Percentiles rank a stretch among this genome's conserved stretches.
Conservation (phyloP, 2,329 filamentous ascomycete species). For the Claviceps lovelessii region DNA sequence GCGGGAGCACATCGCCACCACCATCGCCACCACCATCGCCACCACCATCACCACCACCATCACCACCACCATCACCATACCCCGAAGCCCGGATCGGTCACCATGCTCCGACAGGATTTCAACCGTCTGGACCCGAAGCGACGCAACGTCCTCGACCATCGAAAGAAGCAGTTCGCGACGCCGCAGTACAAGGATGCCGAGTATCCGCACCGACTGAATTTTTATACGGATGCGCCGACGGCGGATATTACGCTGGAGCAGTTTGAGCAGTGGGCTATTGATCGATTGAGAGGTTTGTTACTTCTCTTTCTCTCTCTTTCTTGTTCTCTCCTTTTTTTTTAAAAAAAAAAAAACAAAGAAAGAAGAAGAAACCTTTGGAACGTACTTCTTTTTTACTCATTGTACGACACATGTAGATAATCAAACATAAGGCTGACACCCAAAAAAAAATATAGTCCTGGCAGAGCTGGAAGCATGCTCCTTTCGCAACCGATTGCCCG, state of each 20-base stretch:
- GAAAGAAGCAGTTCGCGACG: constrained; percentile 75
- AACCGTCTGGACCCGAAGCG: constrained; percentile 54
- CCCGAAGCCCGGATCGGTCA: neutral
- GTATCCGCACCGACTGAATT: constrained; percentile 80
- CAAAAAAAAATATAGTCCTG: constrained; percentile 40
- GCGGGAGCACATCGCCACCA: too few species aligned
- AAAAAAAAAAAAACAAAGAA: too few species aligned
- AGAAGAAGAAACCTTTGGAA: too few species aligned
- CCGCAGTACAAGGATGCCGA: constrained; percentile 61
- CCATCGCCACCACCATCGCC: neutral
- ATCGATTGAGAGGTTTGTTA: constrained; percentile 59
- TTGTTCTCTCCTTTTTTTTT: neutral
- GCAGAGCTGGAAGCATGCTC: constrained; percentile 87
- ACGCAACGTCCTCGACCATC: constrained; percentile 60
- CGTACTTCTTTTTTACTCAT: neutral
- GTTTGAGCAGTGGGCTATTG: constrained; percentile 98
- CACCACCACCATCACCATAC: neutral
- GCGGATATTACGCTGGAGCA: constrained; percentile 92
- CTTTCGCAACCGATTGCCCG: constrained; percentile 76
- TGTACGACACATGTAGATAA: neutral
- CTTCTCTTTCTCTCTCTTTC: neutral
- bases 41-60: neutral
- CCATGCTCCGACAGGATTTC: constrained; percentile 36
- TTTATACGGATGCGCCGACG: constrained; percentile 77
- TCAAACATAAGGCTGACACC: neutral